Base-by-base conservation (phyloP, 495 filamentous ascomycete species). In the Diplogelasinospora grovesii region DNA sequence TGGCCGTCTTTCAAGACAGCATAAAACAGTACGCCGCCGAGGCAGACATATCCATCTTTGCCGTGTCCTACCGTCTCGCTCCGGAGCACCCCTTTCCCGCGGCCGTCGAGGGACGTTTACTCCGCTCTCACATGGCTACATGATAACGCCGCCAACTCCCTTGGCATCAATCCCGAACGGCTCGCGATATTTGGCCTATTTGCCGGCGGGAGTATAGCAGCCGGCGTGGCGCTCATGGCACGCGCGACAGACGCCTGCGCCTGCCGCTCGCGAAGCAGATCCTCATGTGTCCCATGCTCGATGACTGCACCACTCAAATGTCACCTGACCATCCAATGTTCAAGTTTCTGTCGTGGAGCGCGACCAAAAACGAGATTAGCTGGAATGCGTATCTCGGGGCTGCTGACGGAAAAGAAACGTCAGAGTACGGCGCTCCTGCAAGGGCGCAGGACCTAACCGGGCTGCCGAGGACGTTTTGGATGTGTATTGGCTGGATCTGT, bases 221-320 rank as follows among this genome's bases (percentile, higher is more conserved):
- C 60, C 2, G 60, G 52, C 1, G 21, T 51, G 2, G 56, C 56
- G 1, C 53, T 69, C 5, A 36, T 52, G 53, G 57, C 59, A 8
- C n/a, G n/a, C 49, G 63, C 6, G 64, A 69, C 19, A 46, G 49
- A 9, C 43, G 46, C 18, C 14, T 61, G 7, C 27, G 13, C 5
- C 53, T 58, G 1, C 48, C 50, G n/a, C 22, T 67, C 3, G 49
- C 42, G 1, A 62, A 55, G 20, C 51, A 57, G 41, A 23, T 61
- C 6, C 46, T 71, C 5, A 24, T 54, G 3, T 67, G 60, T 36
- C 65, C 65, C 28, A 68, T 69, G 66, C 47, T 69, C 14, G 68
- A 71, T 24, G 66, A 71, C 41, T 42, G 62, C 15, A 60, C 60
- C 3, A n/a, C n/a, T n/a, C 15, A 19, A 6, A 34, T 50, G 8